These are phyloP conservation scores for Fusarium neocosmosporiellum DNA, from an alignment of 2,329 filamentous ascomycete species.

Conservation along the genomic window DNA sequence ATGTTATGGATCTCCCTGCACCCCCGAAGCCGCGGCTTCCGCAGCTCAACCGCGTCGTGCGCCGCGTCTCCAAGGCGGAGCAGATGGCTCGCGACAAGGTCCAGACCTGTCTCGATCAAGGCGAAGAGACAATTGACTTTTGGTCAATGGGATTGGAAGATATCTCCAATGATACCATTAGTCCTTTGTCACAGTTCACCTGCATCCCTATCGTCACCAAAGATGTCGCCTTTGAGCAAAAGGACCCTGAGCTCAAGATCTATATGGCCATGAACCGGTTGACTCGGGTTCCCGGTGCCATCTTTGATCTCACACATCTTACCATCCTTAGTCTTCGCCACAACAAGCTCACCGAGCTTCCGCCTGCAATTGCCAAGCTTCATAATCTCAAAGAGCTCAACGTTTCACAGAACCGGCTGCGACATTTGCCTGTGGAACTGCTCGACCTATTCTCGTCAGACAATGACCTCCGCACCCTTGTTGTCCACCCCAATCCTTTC, in stretches of 20 bases:
- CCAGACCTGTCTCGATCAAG: slow-evolving; percentile 65
- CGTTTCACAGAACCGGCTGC: slow-evolving; percentile 71
- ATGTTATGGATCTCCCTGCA: slow-evolving; percentile 49
- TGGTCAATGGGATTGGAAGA: slow-evolving; percentile 65
- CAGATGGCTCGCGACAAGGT: slow-evolving; percentile 59
- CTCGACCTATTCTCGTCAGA: slow-evolving; percentile 63
- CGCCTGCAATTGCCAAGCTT: slow-evolving; percentile 68
- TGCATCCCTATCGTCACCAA: slow-evolving; percentile 65
- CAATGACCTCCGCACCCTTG: slow-evolving; percentile 62
- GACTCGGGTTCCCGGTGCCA: slow-evolving; percentile 63
- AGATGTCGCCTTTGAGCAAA: slow-evolving; percentile 69
- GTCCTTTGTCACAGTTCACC: slow-evolving; percentile 65
- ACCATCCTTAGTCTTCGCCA: slow-evolving; percentile 74
- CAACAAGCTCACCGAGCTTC: slow-evolving; percentile 71
- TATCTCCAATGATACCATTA: slow-evolving; percentile 67
- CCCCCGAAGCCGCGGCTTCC: slow-evolving; percentile 51
- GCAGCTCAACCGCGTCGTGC: slow-evolving; percentile 48
- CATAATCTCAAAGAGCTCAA: slow-evolving; percentile 71
- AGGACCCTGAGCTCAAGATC: slow-evolving; percentile 69
- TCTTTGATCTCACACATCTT: slow-evolving; percentile 72
- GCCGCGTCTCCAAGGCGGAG: slow-evolving; percentile 55
- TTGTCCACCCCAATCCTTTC: slow-evolving; percentile 73
- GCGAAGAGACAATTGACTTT: slow-evolving; percentile 70
- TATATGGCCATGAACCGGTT: slow-evolving; percentile 72
- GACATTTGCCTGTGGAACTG: slow-evolving; percentile 71